Percentiles rank a stretch among this genome's conserved stretches.
Evolutionary conservation across 2,329 filamentous ascomycete genomes (phyloP).

Genomic region (Botrytis byssoidea): DNA sequence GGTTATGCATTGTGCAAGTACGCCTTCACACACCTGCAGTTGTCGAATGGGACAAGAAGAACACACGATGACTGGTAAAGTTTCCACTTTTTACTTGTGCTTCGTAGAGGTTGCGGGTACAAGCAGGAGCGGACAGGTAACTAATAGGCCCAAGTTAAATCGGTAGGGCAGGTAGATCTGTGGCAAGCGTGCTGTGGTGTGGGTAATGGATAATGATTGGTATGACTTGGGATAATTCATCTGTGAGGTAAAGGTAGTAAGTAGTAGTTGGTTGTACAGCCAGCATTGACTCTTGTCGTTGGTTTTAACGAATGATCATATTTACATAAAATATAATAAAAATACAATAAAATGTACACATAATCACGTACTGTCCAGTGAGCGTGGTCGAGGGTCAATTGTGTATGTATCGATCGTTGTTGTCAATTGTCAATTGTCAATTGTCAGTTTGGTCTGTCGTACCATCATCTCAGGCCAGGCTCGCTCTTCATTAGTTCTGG

Average conservation of each 20-base stretch:
- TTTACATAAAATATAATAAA: too few species aligned
- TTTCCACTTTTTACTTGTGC: conserved; percentile 2
- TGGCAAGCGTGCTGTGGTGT: conserved; percentile 3
- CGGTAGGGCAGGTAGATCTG: conserved; percentile 16
- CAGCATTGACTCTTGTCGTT: neutral
- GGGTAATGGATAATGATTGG: neutral
- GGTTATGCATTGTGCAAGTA: neutral
- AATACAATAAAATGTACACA: too few species aligned
- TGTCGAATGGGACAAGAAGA: conserved; percentile 2
- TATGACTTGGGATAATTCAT: neutral
- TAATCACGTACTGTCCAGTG: neutral
- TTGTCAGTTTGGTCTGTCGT: neutral
- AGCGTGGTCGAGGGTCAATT: neutral
- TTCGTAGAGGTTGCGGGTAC: conserved; percentile 7
- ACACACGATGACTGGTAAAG: conserved; percentile 10
- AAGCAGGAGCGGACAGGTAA: conserved; percentile 9
- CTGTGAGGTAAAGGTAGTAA: neutral
- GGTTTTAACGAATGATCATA: neutral
- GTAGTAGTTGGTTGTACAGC: neutral
- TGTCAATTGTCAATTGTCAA: neutral
- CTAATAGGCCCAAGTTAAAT: conserved; percentile 13
- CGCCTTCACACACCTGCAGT: conserved; percentile 9
- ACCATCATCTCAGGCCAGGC: neutral
- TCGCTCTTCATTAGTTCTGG: neutral
- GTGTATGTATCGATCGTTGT: neutral